These are phyloP conservation scores for Mytilinidion resinicola DNA, from an alignment of 495 filamentous ascomycete genomes.

Conservation along the genomic window DNA sequence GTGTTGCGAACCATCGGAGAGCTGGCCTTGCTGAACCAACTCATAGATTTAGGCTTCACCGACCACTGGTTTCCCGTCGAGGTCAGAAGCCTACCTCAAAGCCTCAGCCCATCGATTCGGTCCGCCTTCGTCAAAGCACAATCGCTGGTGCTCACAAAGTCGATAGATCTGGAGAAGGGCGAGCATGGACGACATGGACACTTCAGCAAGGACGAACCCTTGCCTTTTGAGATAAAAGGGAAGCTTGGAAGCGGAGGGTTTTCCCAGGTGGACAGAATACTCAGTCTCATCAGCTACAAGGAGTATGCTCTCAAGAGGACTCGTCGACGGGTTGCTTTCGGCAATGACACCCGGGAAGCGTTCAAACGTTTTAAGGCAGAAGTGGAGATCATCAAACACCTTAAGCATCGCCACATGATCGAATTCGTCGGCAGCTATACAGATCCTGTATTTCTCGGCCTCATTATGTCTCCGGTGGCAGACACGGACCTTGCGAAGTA, in stretches of 20 bases:
- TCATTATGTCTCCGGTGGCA: slow-evolving; percentile 33
- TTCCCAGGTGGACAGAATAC: slow-evolving; percentile 5
- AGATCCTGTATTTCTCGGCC: slow-evolving; percentile 28
- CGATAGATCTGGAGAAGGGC: slow-evolving; percentile 14
- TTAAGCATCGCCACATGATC: slow-evolving; percentile 16
- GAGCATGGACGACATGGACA: slow-evolving; percentile 7
- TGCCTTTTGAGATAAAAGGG: slow-evolving; percentile 10
- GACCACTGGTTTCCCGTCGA: slow-evolving; percentile 12
- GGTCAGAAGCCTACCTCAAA: not conserved
- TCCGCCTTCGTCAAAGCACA: slow-evolving; percentile 5
- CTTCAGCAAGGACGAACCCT: slow-evolving; percentile 8
- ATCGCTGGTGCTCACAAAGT: slow-evolving; percentile 6
- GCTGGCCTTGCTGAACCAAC: not conserved
- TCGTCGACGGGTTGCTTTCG: not conserved
- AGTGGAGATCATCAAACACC: slow-evolving; percentile 12
- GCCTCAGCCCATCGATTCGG: not conserved
- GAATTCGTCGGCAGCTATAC: slow-evolving; percentile 32
- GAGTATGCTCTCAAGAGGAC: slow-evolving; percentile 13
- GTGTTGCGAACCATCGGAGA: slow-evolving; percentile 8
- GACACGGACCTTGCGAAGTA: slow-evolving; percentile 28
- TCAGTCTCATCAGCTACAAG: slow-evolving; percentile 12
- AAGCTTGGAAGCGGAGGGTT: slow-evolving; percentile 13
- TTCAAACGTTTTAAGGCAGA: slow-evolving; percentile 10
- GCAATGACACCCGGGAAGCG: not conserved
- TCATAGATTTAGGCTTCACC: slow-evolving; percentile 6